These are phyloP conservation scores for Salvia rosmarinus DNA, from an alignment of 257 asterid genomes.

Conservation along the genomic window DNA sequence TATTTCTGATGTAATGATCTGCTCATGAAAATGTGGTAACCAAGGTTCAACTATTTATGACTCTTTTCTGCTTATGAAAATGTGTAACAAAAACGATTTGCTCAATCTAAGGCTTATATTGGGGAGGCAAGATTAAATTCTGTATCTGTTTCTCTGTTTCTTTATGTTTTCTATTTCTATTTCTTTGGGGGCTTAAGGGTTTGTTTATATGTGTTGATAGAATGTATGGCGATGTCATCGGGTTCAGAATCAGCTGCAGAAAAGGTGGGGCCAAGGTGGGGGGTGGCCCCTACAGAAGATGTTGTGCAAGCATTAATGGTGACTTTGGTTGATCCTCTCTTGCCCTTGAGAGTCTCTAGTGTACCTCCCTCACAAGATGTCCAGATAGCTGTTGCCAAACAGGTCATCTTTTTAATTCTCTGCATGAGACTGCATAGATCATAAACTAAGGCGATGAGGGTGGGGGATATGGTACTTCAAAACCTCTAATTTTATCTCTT, in stretches of 20 bases:
- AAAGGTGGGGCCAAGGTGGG: conserved; percentile 27
- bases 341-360: conserved; percentile 44
- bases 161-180: not conserved
- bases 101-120: not conserved
- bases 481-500: not conserved
- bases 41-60: not conserved
- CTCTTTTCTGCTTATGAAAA: not conserved
- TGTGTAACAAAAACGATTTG: not conserved
- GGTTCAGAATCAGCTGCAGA: conserved; percentile 24
- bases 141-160: not conserved
- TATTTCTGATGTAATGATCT: not conserved
- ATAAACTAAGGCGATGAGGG: not conserved
- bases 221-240: conserved; percentile 25
- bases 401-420: conserved; percentile 41
- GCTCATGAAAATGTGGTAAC: conserved; percentile 7
- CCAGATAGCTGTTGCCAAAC: conserved; percentile 57
- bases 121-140: not conserved
- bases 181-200: not conserved
- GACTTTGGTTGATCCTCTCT: conserved; percentile 56
- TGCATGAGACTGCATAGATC: not conserved
- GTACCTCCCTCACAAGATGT: conserved; percentile 43
- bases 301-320: conserved; percentile 54
- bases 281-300: conserved; percentile 49
- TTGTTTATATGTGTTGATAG: conserved; percentile 17
- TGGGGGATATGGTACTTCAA: not conserved